Evolutionary conservation across 768 basidiomycete genomes (phyloP).

Genomic region (Candolleomyces efflorescens): DNA sequence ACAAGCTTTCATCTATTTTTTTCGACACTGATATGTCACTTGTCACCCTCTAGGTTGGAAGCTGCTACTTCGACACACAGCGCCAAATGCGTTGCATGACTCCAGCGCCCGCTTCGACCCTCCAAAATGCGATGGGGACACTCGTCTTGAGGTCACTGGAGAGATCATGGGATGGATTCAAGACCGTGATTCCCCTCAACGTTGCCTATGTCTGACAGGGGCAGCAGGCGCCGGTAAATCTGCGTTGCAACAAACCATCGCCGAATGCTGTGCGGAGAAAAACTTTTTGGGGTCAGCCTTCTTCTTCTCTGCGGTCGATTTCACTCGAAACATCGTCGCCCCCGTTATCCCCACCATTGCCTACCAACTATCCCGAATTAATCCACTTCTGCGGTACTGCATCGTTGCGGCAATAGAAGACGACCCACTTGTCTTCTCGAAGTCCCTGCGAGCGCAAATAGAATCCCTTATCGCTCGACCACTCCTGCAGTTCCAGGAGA

Average conservation of each 20-base stretch:
- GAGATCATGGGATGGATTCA: constrained; percentile 5
- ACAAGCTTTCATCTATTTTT: too few relatives aligned
- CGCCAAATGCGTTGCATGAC: not conserved
- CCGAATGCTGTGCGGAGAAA: not conserved
- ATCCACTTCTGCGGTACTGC: not conserved
- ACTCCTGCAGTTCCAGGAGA: not conserved
- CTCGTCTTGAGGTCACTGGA: constrained; percentile 1
- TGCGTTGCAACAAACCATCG: constrained; percentile 10
- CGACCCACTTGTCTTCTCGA: constrained; percentile 1
- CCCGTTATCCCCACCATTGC: constrained; percentile 3
- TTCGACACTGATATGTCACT: too few relatives aligned
- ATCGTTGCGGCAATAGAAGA: not conserved
- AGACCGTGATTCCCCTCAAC: not conserved
- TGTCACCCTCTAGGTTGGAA: not conserved
- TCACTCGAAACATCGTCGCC: not conserved
- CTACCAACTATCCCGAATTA: not conserved
- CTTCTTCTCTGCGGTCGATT: not conserved
- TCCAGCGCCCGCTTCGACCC: constrained; percentile 6
- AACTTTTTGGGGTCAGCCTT: not conserved
- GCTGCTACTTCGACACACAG: not conserved
- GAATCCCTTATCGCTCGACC: not conserved
- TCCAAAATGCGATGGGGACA: constrained; percentile 7
- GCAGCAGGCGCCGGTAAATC: constrained; percentile 1
- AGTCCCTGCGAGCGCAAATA: not conserved
- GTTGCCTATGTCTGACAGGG: not conserved